Percentiles rank a stretch among this genome's conserved stretches.
Conservation (phyloP, 768 basidiomycete species). For the Coprinellus micaceus region DNA sequence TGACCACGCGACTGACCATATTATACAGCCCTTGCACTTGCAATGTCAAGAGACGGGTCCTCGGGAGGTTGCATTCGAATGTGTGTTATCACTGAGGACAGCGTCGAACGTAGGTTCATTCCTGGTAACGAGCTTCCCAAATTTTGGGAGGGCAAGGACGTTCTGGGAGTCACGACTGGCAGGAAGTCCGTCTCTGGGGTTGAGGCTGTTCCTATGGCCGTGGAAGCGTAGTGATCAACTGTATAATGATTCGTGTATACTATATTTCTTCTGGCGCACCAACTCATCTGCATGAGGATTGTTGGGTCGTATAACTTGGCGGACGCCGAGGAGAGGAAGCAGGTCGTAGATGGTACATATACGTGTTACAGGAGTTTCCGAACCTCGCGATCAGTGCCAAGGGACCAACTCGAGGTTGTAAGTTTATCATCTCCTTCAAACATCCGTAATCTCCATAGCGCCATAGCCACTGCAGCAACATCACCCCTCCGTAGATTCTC, state of each 20-base stretch:
- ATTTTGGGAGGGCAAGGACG: slow-evolving; percentile 86
- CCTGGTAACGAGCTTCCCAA: slow-evolving; percentile 85
- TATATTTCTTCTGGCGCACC: background rate
- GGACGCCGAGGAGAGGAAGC: too few species aligned
- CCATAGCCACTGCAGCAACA: slow-evolving; percentile 59
- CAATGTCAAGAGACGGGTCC: slow-evolving; percentile 97
- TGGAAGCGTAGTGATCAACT: slow-evolving; percentile 32
- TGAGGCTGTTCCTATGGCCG: slow-evolving; percentile 44
- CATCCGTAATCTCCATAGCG: slow-evolving; percentile 77
- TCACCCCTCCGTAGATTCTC: slow-evolving; percentile 53
- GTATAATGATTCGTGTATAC: slow-evolving; percentile 12
- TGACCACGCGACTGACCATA: slow-evolving; percentile 7
- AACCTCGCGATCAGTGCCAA: slow-evolving; percentile 9
- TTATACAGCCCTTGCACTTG: slow-evolving; percentile 76
- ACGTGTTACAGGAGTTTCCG: slow-evolving; percentile 1
- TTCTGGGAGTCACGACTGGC: slow-evolving; percentile 44
- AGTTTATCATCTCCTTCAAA: slow-evolving; percentile 58
- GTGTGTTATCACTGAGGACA: slow-evolving; percentile 92
- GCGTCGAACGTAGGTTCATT: slow-evolving; percentile 88
- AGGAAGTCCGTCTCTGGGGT: slow-evolving; percentile 31
- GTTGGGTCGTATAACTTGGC: too few species aligned
- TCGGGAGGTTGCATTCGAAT: slow-evolving; percentile 97
- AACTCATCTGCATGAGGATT: too few species aligned
- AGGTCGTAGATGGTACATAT: background rate
- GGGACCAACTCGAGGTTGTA: slow-evolving; percentile 22